phyloP scores from a whole-genome alignment of 345 rosid genomes.

The Aethionema arabicum region DNA sequence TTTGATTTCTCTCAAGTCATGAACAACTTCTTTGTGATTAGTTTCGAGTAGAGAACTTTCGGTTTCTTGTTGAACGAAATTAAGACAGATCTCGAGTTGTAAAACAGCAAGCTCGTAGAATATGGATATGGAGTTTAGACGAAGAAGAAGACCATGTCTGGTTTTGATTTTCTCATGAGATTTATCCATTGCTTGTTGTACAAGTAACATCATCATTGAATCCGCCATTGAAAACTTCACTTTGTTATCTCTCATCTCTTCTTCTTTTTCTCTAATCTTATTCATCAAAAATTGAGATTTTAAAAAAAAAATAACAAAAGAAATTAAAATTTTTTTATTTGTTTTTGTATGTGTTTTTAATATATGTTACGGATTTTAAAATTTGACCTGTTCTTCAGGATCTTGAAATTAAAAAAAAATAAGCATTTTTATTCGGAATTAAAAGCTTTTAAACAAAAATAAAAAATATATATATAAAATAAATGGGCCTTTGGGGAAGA shows the following conservation, averaged over 20 bases:
- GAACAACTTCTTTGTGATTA: constrained; percentile 55
- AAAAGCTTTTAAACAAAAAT: too few relatives aligned
- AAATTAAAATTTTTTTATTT: too few relatives aligned
- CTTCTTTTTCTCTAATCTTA: constrained; percentile 26
- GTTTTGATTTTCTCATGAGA: constrained; percentile 72
- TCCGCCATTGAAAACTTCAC: constrained; percentile 62
- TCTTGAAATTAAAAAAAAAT: constrained; percentile 8
- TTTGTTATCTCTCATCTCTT: constrained; percentile 44
- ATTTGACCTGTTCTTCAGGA: constrained; percentile 34
- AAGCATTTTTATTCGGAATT: neutral
- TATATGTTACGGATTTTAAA: neutral
- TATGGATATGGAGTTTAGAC: constrained; percentile 69
- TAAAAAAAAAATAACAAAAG: too few relatives aligned
- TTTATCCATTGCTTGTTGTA: constrained; percentile 70
- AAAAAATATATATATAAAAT: too few relatives aligned
- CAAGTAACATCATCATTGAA: constrained; percentile 83
- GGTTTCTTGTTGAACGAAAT: constrained; percentile 67
- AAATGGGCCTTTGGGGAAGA: too few relatives aligned
- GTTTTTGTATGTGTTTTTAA: neutral
- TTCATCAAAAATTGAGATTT: neutral
- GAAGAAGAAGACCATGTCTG: constrained; percentile 56
- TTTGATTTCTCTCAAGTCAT: constrained; percentile 59
- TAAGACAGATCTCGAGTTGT: constrained; percentile 72
- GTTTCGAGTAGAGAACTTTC: constrained; percentile 49
- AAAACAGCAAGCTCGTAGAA: constrained; percentile 82